A percentile compares a stretch with the other conserved stretches of the same genome.
These are phyloP conservation scores for Hawksworthiomyces lignivorus DNA, from an alignment of 2,329 filamentous ascomycete genomes.

Conservation along the genomic window DNA sequence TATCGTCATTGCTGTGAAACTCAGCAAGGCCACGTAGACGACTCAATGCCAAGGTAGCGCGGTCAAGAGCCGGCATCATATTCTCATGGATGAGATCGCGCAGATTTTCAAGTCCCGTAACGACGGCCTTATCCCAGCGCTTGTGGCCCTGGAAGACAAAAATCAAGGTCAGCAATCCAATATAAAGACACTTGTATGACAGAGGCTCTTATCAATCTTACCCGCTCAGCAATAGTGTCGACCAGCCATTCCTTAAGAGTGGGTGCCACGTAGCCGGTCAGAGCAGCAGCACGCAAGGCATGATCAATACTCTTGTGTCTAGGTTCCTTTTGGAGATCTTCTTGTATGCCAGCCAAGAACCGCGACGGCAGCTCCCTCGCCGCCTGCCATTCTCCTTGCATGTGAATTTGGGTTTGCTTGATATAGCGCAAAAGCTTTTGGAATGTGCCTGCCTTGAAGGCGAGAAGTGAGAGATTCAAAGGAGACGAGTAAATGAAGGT, in stretches of 20 bases:
- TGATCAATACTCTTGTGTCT: conserved; percentile 57
- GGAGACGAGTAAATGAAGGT: conserved; percentile 72
- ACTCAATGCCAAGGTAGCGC: conserved; percentile 72
- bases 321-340: conserved; percentile 59
- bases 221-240: conserved; percentile 71
- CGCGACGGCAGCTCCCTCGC: conserved; percentile 68
- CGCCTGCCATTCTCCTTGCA: conserved; percentile 75
- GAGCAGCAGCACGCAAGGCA: conserved; percentile 74
- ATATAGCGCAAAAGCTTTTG: conserved; percentile 84
- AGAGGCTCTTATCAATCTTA: conserved; percentile 30
- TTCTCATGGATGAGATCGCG: conserved; percentile 77
- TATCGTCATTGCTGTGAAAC: conserved; percentile 57
- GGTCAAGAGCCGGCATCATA: conserved; percentile 78
- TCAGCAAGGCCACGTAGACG: conserved; percentile 76
- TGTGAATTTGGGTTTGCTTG: conserved; percentile 69
- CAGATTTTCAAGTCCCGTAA: conserved; percentile 68
- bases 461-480: conserved; percentile 73
- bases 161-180: conserved; percentile 9
- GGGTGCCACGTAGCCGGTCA: conserved; percentile 72
- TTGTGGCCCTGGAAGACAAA: conserved; percentile 63
- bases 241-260: conserved; percentile 81
- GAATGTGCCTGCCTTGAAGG: conserved; percentile 78
- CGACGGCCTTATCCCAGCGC: conserved; percentile 85
- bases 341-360: conserved; percentile 72
- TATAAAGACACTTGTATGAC: neutral